phyloP scores from a whole-genome alignment of 345 rosid species.

The Crucihimalaya himalaica region DNA sequence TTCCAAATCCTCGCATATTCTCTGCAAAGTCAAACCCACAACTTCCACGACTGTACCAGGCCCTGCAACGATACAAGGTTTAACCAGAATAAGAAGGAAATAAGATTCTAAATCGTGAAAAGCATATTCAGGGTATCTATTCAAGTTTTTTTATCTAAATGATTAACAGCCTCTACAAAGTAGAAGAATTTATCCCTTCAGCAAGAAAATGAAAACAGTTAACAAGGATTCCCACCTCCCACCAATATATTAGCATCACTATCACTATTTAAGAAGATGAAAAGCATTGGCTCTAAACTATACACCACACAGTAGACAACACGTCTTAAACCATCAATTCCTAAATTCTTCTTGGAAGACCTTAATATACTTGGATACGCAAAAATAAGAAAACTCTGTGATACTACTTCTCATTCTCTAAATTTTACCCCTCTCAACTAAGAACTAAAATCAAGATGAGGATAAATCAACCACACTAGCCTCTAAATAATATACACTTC shows the following conservation, averaged over 20 bases:
- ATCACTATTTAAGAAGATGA: not conserved
- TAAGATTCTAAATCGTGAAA: not conserved
- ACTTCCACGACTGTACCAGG: constrained; percentile 62
- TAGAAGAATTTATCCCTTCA: constrained; percentile 9
- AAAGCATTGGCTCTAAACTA: constrained; percentile 9
- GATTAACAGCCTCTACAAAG: not conserved
- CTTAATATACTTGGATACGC: not conserved
- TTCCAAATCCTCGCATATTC: constrained; percentile 63
- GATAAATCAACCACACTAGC: constrained; percentile 3
- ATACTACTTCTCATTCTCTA: constrained; percentile 8
- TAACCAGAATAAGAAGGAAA: constrained; percentile 20
- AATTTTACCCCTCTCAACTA: constrained; percentile 11
- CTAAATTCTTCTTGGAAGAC: constrained; percentile 3
- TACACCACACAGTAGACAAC: not conserved
- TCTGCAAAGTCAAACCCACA: constrained; percentile 51
- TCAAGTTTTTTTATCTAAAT: not conserved
- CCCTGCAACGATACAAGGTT: constrained; percentile 47
- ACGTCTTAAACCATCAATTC: not conserved
- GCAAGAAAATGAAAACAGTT: constrained; percentile 24
- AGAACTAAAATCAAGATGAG: not conserved
- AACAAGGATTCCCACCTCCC: constrained; percentile 16
- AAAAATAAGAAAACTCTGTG: constrained; percentile 12
- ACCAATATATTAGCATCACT: constrained; percentile 16
- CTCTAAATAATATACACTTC: not conserved
- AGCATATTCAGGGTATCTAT: constrained; percentile 9